Percentiles rank a stretch among this genome's conserved stretches.
phyloP scores from a whole-genome alignment of 2,329 filamentous ascomycete species.

The Endothia cerciana region DNA sequence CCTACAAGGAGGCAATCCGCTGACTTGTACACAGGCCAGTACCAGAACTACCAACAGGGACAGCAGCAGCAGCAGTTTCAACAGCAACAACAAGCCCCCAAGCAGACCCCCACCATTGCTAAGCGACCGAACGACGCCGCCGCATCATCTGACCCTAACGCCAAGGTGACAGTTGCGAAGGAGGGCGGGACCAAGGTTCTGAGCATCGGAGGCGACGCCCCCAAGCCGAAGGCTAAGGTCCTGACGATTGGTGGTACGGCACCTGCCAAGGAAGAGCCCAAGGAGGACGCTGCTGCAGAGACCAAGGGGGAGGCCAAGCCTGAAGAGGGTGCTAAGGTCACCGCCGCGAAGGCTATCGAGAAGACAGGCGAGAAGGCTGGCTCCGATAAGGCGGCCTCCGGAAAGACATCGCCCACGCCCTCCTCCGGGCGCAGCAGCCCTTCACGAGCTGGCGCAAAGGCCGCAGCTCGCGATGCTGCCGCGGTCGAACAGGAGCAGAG shows the following conservation, averaged over 20 bases:
- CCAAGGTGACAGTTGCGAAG: constrained; percentile 58
- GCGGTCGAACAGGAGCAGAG: constrained; percentile 82
- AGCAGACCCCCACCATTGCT: constrained; percentile 63
- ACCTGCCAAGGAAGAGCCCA: constrained; percentile 47
- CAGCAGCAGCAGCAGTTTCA: constrained; percentile 49
- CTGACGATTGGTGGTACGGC: constrained; percentile 46
- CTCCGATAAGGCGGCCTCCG: constrained; percentile 40
- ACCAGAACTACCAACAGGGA: constrained; percentile 53
- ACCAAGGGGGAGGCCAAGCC: constrained; percentile 55
- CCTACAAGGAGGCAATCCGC: neutral
- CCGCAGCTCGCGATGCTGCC: constrained; percentile 69
- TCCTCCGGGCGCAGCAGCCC: constrained; percentile 86
- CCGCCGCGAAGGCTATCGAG: constrained; percentile 86
- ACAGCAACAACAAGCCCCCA: constrained; percentile 42
- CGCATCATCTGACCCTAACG: constrained; percentile 46
- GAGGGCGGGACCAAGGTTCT: constrained; percentile 66
- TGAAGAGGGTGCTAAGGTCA: constrained; percentile 80
- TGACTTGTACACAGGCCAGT: constrained; percentile 45
- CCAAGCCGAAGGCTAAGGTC: constrained; percentile 67
- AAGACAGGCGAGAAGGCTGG: constrained; percentile 72
- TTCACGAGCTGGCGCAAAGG: constrained; percentile 59
- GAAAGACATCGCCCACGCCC: constrained; percentile 78
- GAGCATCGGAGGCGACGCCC: constrained; percentile 60
- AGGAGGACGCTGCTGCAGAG: constrained; percentile 50
- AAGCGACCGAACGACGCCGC: constrained; percentile 61